Evolutionary conservation across 164 flowering plant species (phyloP).

Genomic region (Protea cynaroides): DNA sequence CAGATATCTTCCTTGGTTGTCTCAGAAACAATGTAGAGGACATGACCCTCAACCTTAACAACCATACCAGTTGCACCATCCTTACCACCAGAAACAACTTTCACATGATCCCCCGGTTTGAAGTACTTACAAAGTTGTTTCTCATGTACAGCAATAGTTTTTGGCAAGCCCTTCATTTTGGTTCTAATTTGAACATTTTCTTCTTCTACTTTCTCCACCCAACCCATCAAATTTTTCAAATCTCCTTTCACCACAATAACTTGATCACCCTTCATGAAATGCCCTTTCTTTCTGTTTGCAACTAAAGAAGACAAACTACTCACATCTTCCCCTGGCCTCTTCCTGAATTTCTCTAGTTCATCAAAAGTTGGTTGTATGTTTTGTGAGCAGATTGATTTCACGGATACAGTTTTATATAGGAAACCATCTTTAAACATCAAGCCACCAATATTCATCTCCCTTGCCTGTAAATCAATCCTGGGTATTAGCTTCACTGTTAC

Average conservation of each 20-base stretch:
- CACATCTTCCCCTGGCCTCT: conserved; percentile 66
- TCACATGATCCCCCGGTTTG: conserved; percentile 93
- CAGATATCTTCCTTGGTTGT: too few relatives aligned
- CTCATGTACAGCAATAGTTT: conserved; percentile 65
- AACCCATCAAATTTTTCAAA: conserved; percentile 80
- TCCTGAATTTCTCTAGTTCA: conserved; percentile 86
- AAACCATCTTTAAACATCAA: conserved; percentile 86
- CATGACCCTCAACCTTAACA: conserved; percentile 85
- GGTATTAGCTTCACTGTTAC: conserved; percentile 91
- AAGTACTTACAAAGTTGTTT: conserved; percentile 90
- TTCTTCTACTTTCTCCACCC: conserved; percentile 97
- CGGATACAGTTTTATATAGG: conserved; percentile 68
- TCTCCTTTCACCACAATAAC: conserved; percentile 92
- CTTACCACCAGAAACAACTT: conserved; percentile 86
- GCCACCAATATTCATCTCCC: conserved; percentile 55
- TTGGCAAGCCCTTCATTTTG: conserved; percentile 73
- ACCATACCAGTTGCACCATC: conserved; percentile 99
- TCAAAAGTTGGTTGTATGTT: conserved; percentile 84
- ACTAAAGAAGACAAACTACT: conserved; percentile 73
- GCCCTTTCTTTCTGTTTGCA: conserved; percentile 88
- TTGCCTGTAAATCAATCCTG: conserved; percentile 85
- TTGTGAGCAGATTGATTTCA: conserved; percentile 72
- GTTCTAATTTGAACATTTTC: conserved; percentile 79
- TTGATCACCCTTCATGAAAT: conserved; percentile 91
- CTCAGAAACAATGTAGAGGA: conserved; percentile 78